These are phyloP conservation scores for Dictyostelium citrinum DNA, from an alignment of 78 protist genomes.

Conservation along the genomic window DNA sequence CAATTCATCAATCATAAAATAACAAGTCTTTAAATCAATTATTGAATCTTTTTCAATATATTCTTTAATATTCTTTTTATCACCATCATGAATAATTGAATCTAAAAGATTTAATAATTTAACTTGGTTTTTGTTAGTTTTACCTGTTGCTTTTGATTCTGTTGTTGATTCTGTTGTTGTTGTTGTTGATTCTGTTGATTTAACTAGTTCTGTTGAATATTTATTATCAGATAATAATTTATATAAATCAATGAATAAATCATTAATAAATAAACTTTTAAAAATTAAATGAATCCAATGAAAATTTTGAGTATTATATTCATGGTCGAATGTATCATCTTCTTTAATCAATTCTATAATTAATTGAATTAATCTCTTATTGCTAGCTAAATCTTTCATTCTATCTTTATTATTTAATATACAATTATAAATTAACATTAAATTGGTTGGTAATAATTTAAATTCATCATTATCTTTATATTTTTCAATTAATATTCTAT, in stretches of 20 bases:
- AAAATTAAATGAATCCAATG: slow-evolving; percentile 59
- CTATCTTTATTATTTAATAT: neutral
- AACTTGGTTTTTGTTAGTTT: slow-evolving; percentile 19
- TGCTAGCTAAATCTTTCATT: neutral
- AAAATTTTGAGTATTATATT: slow-evolving; percentile 13
- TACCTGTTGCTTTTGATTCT: neutral
- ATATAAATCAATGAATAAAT: neutral
- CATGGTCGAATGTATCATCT: neutral
- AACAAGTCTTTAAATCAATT: slow-evolving; percentile 14
- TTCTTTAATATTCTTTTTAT: slow-evolving; percentile 22
- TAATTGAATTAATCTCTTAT: neutral
- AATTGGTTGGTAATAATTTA: neutral
- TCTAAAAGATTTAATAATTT: slow-evolving; percentile 36
- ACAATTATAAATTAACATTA: slow-evolving; percentile 46
- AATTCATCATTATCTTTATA: neutral
- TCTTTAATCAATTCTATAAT: neutral
- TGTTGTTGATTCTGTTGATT: neutral
- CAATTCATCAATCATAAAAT: slow-evolving; percentile 22
- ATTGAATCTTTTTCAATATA: slow-evolving; percentile 26
- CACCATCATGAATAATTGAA: slow-evolving; percentile 21
- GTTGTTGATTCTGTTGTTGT: neutral
- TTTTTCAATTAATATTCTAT: neutral
- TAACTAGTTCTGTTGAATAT: neutral
- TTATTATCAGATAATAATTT: neutral
- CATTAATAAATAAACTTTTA: slow-evolving; percentile 8